Base-by-base conservation (phyloP, 257 asterid species). In the Mentha longifolia region DNA sequence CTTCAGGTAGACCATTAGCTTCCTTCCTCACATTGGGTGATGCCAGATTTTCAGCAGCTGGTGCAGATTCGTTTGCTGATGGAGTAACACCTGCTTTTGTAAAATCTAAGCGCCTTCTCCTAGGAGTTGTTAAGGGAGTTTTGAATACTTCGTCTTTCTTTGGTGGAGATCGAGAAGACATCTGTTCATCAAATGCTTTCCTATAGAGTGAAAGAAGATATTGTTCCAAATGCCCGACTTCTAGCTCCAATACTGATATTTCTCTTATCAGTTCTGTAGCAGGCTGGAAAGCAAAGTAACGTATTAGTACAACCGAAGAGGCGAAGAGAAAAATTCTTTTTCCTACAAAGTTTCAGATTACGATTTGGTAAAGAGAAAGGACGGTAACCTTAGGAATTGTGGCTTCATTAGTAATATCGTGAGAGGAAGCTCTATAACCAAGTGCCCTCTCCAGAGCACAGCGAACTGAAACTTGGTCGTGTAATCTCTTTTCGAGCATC, bases 201-300 rank as follows among this genome's bases (percentile, higher is more conserved):
- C 99, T 74, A 82, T 95, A 92, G 45, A 92, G 81, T 9, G 92
- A 83, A 46, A 95, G 97, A 75, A 95, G 99, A 78, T 95, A 89
- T 58, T 95, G 98, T 74, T 95, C 99, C 86, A 95, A 85, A 75
- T 88, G 96, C 68, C 88, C 91, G 25, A 95, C 98, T 87, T 95
- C 97, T 73, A 92, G 77, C 84, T 95, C 99, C 76, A 95, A 74
- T 16, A 92, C 83, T 12, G 99, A 82, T 59, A 95, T 95, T 70
- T 95, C 99, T 85, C 79, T 87, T 13, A 95, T 95, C 65, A 95
- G 95, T 76, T 92, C 95, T 59, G 95, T 86, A 15, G 96, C 97
- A 6, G 98, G 91, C 99, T 95, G 97, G 60, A 83, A 84, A 22
- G 15, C 15, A 49, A 35, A 58, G 57, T 54, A 55, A 5, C 19